phyloP scores from a whole-genome alignment of 139 green algal genomes.

The Ostreobium quekettii region DNA sequence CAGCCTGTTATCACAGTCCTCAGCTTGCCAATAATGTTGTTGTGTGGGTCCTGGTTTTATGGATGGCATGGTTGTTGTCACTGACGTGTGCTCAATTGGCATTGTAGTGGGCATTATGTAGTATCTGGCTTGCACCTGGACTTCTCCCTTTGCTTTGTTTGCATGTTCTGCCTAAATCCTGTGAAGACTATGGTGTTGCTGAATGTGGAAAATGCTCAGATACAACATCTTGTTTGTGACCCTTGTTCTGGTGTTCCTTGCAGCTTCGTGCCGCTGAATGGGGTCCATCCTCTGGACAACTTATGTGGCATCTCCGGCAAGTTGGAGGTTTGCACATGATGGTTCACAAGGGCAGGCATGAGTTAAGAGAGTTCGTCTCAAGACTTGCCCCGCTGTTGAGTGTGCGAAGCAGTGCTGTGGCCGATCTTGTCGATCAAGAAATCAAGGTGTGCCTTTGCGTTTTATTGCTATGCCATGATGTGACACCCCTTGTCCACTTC shows the following conservation, averaged over 20 bases:
- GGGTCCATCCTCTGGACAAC: background rate
- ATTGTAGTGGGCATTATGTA: no score
- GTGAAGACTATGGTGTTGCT: background rate
- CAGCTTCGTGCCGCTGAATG: background rate
- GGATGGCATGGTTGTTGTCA: no score
- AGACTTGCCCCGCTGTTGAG: background rate
- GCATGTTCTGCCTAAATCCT: background rate
- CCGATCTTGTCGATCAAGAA: background rate
- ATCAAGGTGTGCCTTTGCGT: constrained; percentile 1
- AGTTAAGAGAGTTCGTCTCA: constrained; percentile 1
- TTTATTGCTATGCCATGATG: no score
- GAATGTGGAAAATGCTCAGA: no score
- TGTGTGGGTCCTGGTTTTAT: no score
- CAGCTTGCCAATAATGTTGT: no score
- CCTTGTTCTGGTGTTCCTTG: background rate
- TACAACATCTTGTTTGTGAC: no score
- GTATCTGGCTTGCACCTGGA: no score
- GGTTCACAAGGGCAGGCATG: background rate
- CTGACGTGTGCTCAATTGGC: no score
- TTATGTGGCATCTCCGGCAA: background rate
- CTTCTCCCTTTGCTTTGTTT: no score
- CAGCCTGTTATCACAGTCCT: no score
- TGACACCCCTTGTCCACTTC: no score
- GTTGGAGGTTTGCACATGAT: background rate
- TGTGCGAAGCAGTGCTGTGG: background rate